A percentile compares a stretch with the other conserved stretches of the same genome.
These are phyloP conservation scores for Xylariaceae sp. DNA, from an alignment of 2,329 filamentous ascomycete genomes.

Conservation along the genomic window DNA sequence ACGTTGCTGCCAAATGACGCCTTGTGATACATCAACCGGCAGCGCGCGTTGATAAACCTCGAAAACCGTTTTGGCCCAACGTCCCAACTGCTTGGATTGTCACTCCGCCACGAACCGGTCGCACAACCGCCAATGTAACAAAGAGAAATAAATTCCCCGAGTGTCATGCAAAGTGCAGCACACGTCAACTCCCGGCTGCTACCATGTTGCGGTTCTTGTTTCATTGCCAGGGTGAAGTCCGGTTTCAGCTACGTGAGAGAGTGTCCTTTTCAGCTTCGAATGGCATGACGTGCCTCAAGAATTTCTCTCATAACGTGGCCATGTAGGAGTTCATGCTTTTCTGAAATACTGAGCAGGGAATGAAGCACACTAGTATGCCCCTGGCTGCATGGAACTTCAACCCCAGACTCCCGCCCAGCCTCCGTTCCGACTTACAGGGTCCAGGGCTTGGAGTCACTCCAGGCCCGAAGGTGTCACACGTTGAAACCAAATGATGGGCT, in stretches of 20 bases:
- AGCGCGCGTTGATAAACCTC: conserved; percentile 9
- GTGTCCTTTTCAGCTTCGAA: conserved; percentile 3
- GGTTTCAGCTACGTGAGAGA: background rate
- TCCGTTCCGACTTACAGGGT: conserved; percentile 7
- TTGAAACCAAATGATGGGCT: conserved; percentile 1
- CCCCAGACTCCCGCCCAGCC: conserved; percentile 4
- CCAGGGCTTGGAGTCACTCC: no score
- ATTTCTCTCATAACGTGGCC: background rate
- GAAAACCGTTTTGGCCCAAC: conserved; percentile 20
- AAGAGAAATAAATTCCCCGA: conserved; percentile 21
- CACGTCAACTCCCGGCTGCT: conserved; percentile 10
- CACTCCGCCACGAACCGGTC: conserved; percentile 8
- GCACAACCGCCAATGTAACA: conserved; percentile 12
- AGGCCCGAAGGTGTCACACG: conserved; percentile 9
- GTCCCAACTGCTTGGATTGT: conserved; percentile 8
- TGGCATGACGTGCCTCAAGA: conserved; percentile 9
- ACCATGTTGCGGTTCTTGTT: conserved; percentile 1
- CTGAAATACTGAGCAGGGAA: conserved; percentile 13
- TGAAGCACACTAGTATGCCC: conserved; percentile 7
- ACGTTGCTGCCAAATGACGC: conserved; percentile 4
- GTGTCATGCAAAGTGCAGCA: conserved; percentile 11
- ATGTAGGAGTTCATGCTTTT: conserved; percentile 9
- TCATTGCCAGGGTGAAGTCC: no score
- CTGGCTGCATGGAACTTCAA: conserved; percentile 10
- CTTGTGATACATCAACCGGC: conserved; percentile 9